These are phyloP conservation scores for Odontarrhena argentea DNA, from an alignment of 345 rosid species.

Conservation along the genomic window DNA sequence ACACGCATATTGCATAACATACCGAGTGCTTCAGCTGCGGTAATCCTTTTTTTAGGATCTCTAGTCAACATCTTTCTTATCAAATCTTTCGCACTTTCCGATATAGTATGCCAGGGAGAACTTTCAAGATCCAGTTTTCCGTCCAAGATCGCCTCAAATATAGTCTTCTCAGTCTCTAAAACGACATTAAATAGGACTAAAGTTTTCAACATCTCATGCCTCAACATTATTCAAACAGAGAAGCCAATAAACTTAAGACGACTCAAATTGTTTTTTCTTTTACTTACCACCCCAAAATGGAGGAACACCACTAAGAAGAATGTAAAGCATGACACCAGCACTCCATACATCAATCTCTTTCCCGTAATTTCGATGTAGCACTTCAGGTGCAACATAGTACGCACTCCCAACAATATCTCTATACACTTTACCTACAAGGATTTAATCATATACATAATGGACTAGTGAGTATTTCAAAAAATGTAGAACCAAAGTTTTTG, in stretches of 20 bases:
- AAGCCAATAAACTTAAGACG: background rate
- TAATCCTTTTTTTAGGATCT: slow-evolving; percentile 75
- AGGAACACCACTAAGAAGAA: slow-evolving; percentile 90
- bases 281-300: slow-evolving; percentile 92
- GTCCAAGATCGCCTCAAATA: slow-evolving; percentile 53
- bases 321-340: slow-evolving; percentile 87
- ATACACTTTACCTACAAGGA: slow-evolving; percentile 62
- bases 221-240: background rate
- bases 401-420: slow-evolving; percentile 76
- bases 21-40: slow-evolving; percentile 80
- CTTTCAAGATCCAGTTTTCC: slow-evolving; percentile 68
- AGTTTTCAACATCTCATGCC: background rate
- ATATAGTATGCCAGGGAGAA: slow-evolving; percentile 79
- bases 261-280: background rate
- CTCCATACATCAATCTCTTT: slow-evolving; percentile 97
- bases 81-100: slow-evolving; percentile 77
- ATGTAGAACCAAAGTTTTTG: background rate
- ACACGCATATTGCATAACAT: slow-evolving; percentile 18
- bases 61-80: slow-evolving; percentile 61
- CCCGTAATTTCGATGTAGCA: slow-evolving; percentile 65
- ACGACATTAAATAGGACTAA: background rate
- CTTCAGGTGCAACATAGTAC: slow-evolving; percentile 95
- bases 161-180: slow-evolving; percentile 71
- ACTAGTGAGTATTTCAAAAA: background rate
- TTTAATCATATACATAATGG: background rate